Base-by-base conservation (phyloP, 495 filamentous ascomycete genomes). In the Aspergillus avenaceus region DNA sequence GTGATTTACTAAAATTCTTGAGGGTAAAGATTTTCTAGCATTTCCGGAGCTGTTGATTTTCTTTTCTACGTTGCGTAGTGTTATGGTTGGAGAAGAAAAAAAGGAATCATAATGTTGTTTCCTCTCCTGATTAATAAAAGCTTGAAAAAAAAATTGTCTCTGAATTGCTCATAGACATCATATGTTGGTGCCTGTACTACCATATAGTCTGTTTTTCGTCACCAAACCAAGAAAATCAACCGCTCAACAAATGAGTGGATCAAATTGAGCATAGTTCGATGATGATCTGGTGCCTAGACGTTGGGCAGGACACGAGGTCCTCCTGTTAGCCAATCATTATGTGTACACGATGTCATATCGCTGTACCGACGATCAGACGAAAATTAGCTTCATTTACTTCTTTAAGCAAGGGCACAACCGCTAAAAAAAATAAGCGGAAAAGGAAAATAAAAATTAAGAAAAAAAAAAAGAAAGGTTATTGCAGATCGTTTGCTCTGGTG, bases 271-370 rank as follows among this genome's bases (percentile, higher is more conserved):
- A 31, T 31, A 5, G 23, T 36, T 18, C 36, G 8, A 38, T 8
- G 12, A 7, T 27, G n/a, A n/a, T 34, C 2, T 7, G 6, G 27
- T 19, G 31, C 19, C 21, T 21, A 38, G 45, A 26, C 46, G 23
- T 49, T 49, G 46, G 46, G 46, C 50, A 53, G 42, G 27, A 28
- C 16, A 27, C 16, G 16, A 38, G 16, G 14, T 38, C 25, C 22
- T n/a, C 16, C 28, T 12, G 3, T 23, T n/a, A 23, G 21, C 49
- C 49, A 52, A 34, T 52, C 34, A 27, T 52, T 9, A 8, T 4
- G 13, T 4, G 26, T 25, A 31, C 19, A 41, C 50, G 25, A 52
- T 53, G 50, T 53, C 50, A 53, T 53, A 32, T 37, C 45, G 16
- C 21, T 38, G 9, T 1, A 38, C 0, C 41, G 34, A 27, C 27